Evolutionary conservation across 257 asterid genomes (phyloP), one percentile per base, ranked within the genome.

Genomic region (Sherardia arvensis): DNA sequence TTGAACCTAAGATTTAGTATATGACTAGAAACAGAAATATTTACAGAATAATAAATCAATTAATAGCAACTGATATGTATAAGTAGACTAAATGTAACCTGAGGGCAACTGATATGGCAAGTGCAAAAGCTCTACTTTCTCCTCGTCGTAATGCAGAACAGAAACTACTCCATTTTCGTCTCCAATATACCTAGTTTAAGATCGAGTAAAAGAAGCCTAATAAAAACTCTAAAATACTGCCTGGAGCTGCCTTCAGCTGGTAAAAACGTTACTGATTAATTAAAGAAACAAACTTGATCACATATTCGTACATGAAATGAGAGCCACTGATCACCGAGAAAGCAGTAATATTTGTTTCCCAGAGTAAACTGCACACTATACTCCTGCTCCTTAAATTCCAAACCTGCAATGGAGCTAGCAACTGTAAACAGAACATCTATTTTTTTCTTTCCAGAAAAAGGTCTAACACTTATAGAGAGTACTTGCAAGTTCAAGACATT

Each of bases 281-380:
- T 1, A 26, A 8, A 40, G 58, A 53, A 69, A 73, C 63, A 73
- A 66, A 68, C 14, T 40, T 68, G 59, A 34, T 65, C 69, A 76
- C 63, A 67, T 59, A 14, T 66, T 69, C 96, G 62, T 87, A 90
- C 97, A 90, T 84, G 83, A 79, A 84, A 30, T 72, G 66, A 73
- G 97, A 87, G 71, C 95, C 93, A 75, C 72, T 71, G 84, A 90
- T 83, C 62, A 90, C 80, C 67, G 97, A 87, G 76, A 90, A 84
- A 69, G 97, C 95, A 64, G 96, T 87, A 74, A 87, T 78, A 77
- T 79, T 87, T 71, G 93, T 84, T 79, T 82, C 84, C 97, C 96
- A 87, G 60, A 71, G 86, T 64, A 90, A 84, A 71, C 77, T 81
- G 76, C 86, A 82, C 77, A 84, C 78, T 69, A 85, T 76, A 67